phyloP scores from a whole-genome alignment of 129 eudicot genomes.

The Lonicera japonica region DNA sequence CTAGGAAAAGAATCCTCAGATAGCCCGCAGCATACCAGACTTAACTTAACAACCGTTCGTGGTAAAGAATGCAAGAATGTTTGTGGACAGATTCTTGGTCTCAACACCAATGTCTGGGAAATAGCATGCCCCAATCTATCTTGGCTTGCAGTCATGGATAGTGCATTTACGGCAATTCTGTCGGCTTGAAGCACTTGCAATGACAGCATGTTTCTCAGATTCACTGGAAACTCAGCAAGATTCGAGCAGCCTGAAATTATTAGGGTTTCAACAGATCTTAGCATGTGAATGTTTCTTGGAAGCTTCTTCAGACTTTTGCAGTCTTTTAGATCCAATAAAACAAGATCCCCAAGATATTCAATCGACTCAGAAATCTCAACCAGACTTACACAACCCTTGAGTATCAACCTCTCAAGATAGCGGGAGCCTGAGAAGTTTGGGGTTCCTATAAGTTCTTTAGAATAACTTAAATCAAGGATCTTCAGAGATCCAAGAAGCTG shows the following conservation, averaged over 20 bases:
- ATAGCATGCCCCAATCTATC: not conserved
- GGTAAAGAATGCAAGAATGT: not conserved
- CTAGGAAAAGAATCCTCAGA: not conserved
- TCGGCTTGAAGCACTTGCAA: not conserved
- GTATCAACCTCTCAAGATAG: not conserved
- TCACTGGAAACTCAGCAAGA: not conserved
- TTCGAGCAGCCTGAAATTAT: constrained; percentile 6
- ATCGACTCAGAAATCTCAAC: constrained; percentile 6
- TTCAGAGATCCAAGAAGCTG: constrained; percentile 8
- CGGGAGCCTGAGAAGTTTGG: not conserved
- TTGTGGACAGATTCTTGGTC: not conserved
- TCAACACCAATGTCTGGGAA: not conserved
- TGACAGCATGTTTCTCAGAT: not conserved
- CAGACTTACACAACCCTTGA: not conserved
- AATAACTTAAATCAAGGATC: constrained; percentile 12
- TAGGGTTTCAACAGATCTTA: constrained; percentile 1
- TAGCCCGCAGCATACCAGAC: constrained; percentile 3
- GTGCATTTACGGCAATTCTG: not conserved
- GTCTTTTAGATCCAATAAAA: not conserved
- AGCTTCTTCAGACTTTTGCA: constrained; percentile 7
- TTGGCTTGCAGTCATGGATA: not conserved
- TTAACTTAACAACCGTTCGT: not conserved
- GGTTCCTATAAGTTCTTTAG: not conserved
- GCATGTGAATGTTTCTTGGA: not conserved
- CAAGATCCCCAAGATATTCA: not conserved